phyloP scores from a whole-genome alignment of 2,329 filamentous ascomycete species.

The Penicillium sp. region DNA sequence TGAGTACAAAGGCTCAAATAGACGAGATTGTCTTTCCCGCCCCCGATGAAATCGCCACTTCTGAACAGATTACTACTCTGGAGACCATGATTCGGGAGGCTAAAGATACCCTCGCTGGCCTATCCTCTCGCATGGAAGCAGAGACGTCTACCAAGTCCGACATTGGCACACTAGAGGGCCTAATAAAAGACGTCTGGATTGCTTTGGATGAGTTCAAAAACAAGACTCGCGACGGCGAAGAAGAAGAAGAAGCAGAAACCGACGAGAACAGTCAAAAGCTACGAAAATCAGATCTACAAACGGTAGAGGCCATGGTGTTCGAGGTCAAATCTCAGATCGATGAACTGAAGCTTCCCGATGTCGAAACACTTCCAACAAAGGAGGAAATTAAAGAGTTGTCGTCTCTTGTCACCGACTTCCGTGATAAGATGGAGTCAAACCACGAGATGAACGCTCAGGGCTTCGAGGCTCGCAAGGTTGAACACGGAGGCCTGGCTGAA shows the following conservation, averaged over 20 bases:
- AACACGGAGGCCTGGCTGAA: conserved; percentile 71
- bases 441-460: conserved; percentile 70
- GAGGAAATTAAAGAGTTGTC: conserved; percentile 67
- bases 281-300: conserved; percentile 74
- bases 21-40: conserved; percentile 67
- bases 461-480: conserved; percentile 75
- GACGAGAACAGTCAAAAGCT: conserved; percentile 55
- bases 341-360: conserved; percentile 64
- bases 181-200: conserved; percentile 70
- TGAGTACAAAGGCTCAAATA: conserved; percentile 80
- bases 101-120: conserved; percentile 62
- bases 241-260: conserved; percentile 40
- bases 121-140: conserved; percentile 62
- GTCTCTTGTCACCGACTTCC: conserved; percentile 63
- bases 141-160: conserved; percentile 71
- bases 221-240: conserved; percentile 36
- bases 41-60: conserved; percentile 59
- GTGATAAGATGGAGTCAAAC: conserved; percentile 58
- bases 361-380: conserved; percentile 66
- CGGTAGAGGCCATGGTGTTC: conserved; percentile 72
- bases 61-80: conserved; percentile 54
- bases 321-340: conserved; percentile 77
- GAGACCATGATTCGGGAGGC: conserved; percentile 69
- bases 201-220: conserved; percentile 65
- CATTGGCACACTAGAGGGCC: conserved; percentile 65